Percentiles rank a stretch among this genome's conserved stretches.
phyloP scores from a whole-genome alignment of 345 rosid species.

The Eucalyptus erythrocorys region DNA sequence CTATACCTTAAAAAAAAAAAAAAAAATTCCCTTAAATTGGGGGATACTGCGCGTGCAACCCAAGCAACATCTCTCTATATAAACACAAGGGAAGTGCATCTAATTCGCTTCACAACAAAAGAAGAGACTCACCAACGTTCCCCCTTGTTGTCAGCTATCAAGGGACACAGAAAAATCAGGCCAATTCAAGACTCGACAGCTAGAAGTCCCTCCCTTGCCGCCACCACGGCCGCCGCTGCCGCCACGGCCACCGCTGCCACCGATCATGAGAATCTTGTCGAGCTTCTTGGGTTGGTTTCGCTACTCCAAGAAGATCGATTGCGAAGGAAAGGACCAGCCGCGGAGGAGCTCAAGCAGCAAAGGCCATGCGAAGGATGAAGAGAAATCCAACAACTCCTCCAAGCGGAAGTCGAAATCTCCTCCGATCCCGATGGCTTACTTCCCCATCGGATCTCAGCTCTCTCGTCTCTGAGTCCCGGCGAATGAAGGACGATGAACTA shows the following conservation, averaged over 20 bases:
- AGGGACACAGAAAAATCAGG: background rate
- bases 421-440: background rate
- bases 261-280: background rate
- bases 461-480: background rate
- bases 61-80: background rate
- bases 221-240: background rate
- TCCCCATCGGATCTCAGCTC: conserved; percentile 2
- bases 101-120: accelerated
- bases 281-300: conserved; percentile 1
- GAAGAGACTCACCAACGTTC: background rate
- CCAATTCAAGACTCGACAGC: background rate
- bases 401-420: background rate
- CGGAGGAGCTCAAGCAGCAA: background rate
- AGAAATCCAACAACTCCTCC: background rate
- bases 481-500: background rate
- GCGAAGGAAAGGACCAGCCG: background rate
- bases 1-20: background rate
- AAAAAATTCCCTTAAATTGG: background rate
- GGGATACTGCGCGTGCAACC: background rate
- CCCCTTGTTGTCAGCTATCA: accelerated
- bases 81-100: background rate
- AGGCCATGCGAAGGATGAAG: background rate
- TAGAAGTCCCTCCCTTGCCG: background rate
- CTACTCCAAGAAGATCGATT: background rate
- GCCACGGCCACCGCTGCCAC: accelerated